Evolutionary conservation across 345 rosid genomes (phyloP), one percentile per base, ranked within the genome.

Genomic region (Populus nigra): DNA sequence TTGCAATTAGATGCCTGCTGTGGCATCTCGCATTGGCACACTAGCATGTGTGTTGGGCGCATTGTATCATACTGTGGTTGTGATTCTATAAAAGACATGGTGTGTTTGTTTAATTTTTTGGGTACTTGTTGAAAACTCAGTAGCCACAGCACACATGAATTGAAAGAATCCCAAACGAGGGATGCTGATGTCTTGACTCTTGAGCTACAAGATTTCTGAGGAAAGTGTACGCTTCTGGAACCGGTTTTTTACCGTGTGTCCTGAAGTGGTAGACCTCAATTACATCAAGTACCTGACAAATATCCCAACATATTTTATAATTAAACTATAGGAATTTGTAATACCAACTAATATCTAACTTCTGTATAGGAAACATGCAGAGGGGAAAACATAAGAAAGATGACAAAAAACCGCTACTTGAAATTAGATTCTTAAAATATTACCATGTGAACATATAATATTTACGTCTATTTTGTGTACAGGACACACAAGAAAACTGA

Each of bases 61-160:
- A 41, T 61, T 82, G 87, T 85, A 82, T 36, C 43, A 78, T 72
- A 74, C 22, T 18, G 65, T 72, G 73, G 22, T 74, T 76, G 73
- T 80, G 74, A 55, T 80, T 41, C 55, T 47, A 55, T 76, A 27
- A 80, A 73, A 73, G 29, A 76, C 68, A 49, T 69, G 49, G 76
- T 47, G 65, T 59, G 39, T 65, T 65, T 31, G 41, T 16, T 65
- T 65, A 0, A 0, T 65, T 31, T 65, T 65, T 65, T 33, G 69
- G 11, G 23, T 61, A 13, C 20, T 63, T 63, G 18, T 63, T 25
- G 36, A 27, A 23, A 23, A 15, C 53, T 61, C 78, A 11, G 73
- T 23, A 49, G 68, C 61, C 20, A 8, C 35, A 49, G 61, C 57
- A 49, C 59, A 7, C 59, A 53, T 53, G 59, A 3, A 20, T 25